phyloP scores from a whole-genome alignment of 805 yeast genomes.

The Saturnispora mendoncae region DNA sequence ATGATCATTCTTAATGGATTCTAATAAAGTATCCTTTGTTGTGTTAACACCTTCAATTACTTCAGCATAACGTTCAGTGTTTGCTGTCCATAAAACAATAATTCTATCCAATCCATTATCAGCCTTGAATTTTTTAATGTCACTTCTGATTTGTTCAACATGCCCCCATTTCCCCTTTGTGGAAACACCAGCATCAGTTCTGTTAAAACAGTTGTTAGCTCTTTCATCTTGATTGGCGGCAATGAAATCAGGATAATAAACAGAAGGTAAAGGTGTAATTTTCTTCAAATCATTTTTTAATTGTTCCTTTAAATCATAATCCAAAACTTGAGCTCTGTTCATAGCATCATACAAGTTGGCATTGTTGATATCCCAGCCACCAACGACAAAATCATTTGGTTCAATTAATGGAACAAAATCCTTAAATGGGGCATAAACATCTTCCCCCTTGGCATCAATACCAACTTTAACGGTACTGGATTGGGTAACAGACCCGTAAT shows the following conservation, averaged over 20 bases:
- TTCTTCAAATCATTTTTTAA: constrained; percentile 54
- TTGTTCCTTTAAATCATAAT: constrained; percentile 72
- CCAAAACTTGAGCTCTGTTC: constrained; percentile 80
- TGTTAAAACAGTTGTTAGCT: constrained; percentile 77
- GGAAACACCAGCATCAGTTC: constrained; percentile 39
- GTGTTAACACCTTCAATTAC: constrained; percentile 76
- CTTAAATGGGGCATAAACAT: constrained; percentile 88
- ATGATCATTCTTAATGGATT: constrained; percentile 69
- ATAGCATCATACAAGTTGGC: constrained; percentile 67
- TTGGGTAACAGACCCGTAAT: constrained; percentile 92
- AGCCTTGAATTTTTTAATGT: constrained; percentile 69
- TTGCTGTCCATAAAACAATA: constrained; percentile 92
- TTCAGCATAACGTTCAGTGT: constrained; percentile 88
- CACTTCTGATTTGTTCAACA: constrained; percentile 77
- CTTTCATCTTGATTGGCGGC: constrained; percentile 90
- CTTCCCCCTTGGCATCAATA: constrained; percentile 71
- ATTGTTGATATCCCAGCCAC: constrained; percentile 92
- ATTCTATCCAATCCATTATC: constrained; percentile 74
- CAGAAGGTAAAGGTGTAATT: constrained; percentile 67
- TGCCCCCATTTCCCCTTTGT: constrained; percentile 76
- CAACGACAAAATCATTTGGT: constrained; percentile 83
- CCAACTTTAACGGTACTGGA: constrained; percentile 86
- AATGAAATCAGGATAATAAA: constrained; percentile 93
- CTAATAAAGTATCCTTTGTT: constrained; percentile 69
- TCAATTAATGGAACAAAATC: constrained; percentile 77